These are phyloP conservation scores for Penicillium waksmanii DNA, from an alignment of 495 filamentous ascomycete species.

Conservation along the genomic window DNA sequence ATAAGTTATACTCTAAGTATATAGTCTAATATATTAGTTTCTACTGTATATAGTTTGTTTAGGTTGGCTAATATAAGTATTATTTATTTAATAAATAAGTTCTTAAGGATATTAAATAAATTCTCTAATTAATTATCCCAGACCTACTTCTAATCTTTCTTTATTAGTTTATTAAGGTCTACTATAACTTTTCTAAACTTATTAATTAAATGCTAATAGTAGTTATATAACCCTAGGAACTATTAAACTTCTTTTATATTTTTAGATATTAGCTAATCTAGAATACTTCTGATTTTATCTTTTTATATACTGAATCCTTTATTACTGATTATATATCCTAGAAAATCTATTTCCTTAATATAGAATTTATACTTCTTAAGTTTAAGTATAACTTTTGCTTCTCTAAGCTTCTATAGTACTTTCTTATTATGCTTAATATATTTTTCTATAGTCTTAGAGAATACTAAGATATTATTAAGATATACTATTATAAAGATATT, in stretches of 20 bases:
- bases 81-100: not conserved
- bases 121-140: conserved; percentile 10
- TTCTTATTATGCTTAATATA: not conserved
- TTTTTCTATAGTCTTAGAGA: not conserved
- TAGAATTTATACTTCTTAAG: conserved; percentile 15
- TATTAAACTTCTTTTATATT: conserved; percentile 16
- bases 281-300: conserved; percentile 18
- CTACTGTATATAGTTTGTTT: conserved; percentile 10
- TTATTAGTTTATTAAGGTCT: conserved; percentile 11
- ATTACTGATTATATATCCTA: conserved; percentile 14
- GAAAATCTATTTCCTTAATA: conserved; percentile 10
- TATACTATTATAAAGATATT: conserved; percentile 34
- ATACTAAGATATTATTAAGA: conserved; percentile 43
- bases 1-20: conserved; percentile 12
- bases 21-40: conserved; percentile 21
- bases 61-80: conserved; percentile 14
- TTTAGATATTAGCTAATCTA: conserved; percentile 7
- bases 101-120: conserved; percentile 18
- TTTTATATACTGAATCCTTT: conserved; percentile 14
- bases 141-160: conserved; percentile 13
- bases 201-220: conserved; percentile 17
- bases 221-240: conserved; percentile 19
- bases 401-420: not conserved
- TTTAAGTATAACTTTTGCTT: not conserved
- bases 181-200: conserved; percentile 9